phyloP scores from a whole-genome alignment of 352 stramenopile species.

The Globisporangium iwayamae region DNA sequence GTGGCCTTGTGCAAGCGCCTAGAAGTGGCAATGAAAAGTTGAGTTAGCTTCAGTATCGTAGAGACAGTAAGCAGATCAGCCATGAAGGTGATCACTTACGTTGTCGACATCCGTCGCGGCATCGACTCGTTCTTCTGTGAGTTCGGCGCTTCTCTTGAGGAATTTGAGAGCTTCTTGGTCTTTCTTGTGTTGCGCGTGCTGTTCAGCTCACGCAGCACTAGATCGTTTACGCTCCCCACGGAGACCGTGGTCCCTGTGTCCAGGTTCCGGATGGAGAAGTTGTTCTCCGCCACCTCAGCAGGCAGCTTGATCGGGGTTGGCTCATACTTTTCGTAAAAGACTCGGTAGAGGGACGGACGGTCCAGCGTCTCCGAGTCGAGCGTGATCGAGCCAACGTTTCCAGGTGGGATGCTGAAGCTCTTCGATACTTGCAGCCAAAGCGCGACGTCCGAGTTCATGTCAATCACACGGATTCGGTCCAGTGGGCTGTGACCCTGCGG shows the following conservation, averaged over 20 bases:
- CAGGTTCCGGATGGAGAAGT: constrained; percentile 78
- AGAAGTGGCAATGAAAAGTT: background rate
- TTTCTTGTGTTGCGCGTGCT: constrained; percentile 46
- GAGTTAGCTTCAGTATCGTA: background rate
- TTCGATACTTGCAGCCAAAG: constrained; percentile 86
- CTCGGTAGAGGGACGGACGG: constrained; percentile 72
- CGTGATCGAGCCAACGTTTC: constrained; percentile 73
- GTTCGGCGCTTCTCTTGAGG: constrained; percentile 54
- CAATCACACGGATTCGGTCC: constrained; percentile 82
- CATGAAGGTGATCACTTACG: constrained; percentile 32
- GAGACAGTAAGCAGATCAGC: too few relatives aligned
- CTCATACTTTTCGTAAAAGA: constrained; percentile 88
- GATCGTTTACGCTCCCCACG: constrained; percentile 68
- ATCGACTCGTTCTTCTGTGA: constrained; percentile 42
- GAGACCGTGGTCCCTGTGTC: constrained; percentile 78
- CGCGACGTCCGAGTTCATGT: constrained; percentile 77
- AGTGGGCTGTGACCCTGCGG: constrained; percentile 61
- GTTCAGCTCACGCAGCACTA: constrained; percentile 69
- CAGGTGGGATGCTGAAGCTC: constrained; percentile 76
- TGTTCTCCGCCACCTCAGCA: constrained; percentile 49
- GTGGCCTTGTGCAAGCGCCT: constrained; percentile 5
- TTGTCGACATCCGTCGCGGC: constrained; percentile 58
- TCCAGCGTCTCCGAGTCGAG: constrained; percentile 81
- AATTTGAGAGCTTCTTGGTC: constrained; percentile 57
- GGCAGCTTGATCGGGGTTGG: constrained; percentile 60